Base-by-base conservation (phyloP, 768 basidiomycete species). In the Strobilomyces dryophilus region DNA sequence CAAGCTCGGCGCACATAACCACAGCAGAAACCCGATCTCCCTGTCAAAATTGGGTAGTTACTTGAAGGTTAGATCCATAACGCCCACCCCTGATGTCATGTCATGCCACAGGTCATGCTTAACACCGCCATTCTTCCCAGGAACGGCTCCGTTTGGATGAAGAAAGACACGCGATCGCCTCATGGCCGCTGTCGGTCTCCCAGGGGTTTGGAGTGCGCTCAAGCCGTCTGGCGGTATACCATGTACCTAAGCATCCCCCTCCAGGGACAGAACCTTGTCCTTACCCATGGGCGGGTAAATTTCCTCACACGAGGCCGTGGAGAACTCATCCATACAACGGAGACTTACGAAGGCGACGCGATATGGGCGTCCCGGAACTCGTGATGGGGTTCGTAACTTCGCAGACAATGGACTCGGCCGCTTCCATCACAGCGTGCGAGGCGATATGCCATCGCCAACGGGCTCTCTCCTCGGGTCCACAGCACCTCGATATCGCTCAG, bases 111-210 rank as follows among this genome's bases (percentile, higher is more conserved):
- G 55, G 57, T 27, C 27, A 27, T 29, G 29, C 47, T 14, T 12
- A 42, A 29, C 47, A 62, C 60, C 46, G 65, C 68, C 55, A 43
- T 51, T 39, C 10, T 7, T 6, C 45, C 35, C 37, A 27, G 6
- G n/a, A 18, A 34, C 41, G 34, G 45, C 39, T 55, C 50, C 42
- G 39, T 24, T 26, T 47, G 20, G 51, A 31, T 36, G 36, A 46
- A 40, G 36, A 26, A 29, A 36, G 37, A 56, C 69, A 71, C 58
- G 66, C 62, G 62, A 55, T 26, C 37, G 9, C 70, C 70, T 68
- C 70, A 59, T 68, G 69, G 40, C 29, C 29, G 18, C n/a, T 34
- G 26, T 51, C 59, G 58, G 48, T 27, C 53, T 62, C 50, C 41
- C 51, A 41, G 48, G n/a, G 59, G n/a, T 34, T 40, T 26, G 0